These are phyloP conservation scores for Grammothele lineata DNA, from an alignment of 768 basidiomycete genomes.

Conservation along the genomic window DNA sequence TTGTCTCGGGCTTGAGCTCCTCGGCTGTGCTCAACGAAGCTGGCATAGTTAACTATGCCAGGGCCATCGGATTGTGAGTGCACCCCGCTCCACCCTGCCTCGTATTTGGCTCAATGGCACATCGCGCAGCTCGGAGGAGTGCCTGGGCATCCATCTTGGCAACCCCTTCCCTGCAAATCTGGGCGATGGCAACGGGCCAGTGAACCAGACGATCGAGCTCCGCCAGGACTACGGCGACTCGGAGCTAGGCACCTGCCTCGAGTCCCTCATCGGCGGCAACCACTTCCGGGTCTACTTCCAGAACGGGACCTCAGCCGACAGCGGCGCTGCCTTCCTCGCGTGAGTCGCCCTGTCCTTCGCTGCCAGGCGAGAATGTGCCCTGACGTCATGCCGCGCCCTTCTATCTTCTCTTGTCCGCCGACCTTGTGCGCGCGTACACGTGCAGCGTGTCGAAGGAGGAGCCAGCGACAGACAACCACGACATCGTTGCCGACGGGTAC, in stretches of 20 bases:
- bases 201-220: constrained; percentile 42
- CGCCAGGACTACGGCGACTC: constrained; percentile 37
- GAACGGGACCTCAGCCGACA: constrained; percentile 49
- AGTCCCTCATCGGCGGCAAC: constrained; percentile 42
- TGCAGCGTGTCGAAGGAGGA: constrained; percentile 48
- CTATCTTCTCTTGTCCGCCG: background rate
- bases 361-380: background rate
- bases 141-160: constrained; percentile 33
- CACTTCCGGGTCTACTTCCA: constrained; percentile 54
- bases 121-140: constrained; percentile 40
- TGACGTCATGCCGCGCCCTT: background rate
- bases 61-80: constrained; percentile 59
- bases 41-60: constrained; percentile 57
- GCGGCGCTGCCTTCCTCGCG: constrained; percentile 54
- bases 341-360: constrained; percentile 27
- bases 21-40: constrained; percentile 48
- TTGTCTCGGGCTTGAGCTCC: constrained; percentile 63
- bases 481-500: constrained; percentile 45
- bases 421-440: background rate
- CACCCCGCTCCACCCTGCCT: background rate
- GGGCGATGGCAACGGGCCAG: constrained; percentile 43
- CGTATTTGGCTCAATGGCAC: background rate
- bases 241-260: constrained; percentile 40
- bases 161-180: constrained; percentile 39
- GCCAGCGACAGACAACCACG: constrained; percentile 33